These are phyloP conservation scores for Pseudozyma sp. DNA, from an alignment of 1,284 basidiomycete genomes.

Conservation along the genomic window DNA sequence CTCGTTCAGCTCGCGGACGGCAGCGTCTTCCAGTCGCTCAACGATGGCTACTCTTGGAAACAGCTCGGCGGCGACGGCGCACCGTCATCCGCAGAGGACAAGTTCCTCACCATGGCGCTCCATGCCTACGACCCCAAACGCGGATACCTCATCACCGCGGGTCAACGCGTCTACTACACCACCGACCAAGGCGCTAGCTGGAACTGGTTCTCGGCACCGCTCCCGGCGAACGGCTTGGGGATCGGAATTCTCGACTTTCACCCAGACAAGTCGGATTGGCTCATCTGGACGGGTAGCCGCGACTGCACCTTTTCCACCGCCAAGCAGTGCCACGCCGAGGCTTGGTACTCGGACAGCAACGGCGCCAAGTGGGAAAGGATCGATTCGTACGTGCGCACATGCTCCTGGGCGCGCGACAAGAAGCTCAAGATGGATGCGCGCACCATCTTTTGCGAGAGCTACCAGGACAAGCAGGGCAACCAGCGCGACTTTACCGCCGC, in stretches of 20 bases:
- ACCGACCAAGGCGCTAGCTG: slow-evolving; percentile 81
- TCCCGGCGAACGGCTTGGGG: slow-evolving; percentile 82
- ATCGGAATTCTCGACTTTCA: slow-evolving; percentile 87
- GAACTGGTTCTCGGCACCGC: slow-evolving; percentile 75
- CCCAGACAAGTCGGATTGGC: slow-evolving; percentile 79
- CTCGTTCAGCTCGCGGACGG: slow-evolving; percentile 83
- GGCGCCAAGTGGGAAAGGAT: slow-evolving; percentile 82
- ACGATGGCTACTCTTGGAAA: slow-evolving; percentile 92
- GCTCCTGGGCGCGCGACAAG: slow-evolving; percentile 88
- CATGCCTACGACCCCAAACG: slow-evolving; percentile 83
- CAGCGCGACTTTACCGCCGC: slow-evolving; percentile 73
- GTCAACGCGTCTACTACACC: slow-evolving; percentile 79
- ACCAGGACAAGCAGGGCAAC: slow-evolving; percentile 81
- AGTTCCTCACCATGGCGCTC: slow-evolving; percentile 80
- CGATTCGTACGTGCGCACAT: slow-evolving; percentile 88
- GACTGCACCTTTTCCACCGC: slow-evolving; percentile 72
- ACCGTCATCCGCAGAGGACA: slow-evolving; percentile 14
- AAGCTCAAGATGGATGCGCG: slow-evolving; percentile 80
- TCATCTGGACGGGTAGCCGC: slow-evolving; percentile 89
- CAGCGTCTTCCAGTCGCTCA: slow-evolving; percentile 89
- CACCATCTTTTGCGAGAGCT: slow-evolving; percentile 93
- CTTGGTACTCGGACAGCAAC: slow-evolving; percentile 69
- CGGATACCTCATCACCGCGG: slow-evolving; percentile 86
- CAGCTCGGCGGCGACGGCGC: slow-evolving; percentile 72
- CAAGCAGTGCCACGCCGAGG: slow-evolving; percentile 57